Percentiles rank a stretch among this genome's conserved stretches.
Conservation (phyloP, 306 rosid species). For the Vigna radiata region DNA sequence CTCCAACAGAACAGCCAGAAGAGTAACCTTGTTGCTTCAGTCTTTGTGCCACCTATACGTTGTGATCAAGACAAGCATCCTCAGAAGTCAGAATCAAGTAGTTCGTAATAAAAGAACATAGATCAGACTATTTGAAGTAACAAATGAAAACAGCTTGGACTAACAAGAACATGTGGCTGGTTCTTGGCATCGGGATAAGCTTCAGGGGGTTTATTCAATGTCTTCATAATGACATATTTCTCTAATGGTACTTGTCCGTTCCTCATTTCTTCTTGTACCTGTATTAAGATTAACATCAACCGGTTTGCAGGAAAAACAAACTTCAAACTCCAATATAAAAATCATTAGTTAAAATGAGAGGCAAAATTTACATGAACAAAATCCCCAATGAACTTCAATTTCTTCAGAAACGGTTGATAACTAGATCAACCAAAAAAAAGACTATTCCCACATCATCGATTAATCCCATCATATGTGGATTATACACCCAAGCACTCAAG, state of each 20-base stretch:
- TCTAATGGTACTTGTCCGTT: slow-evolving; percentile 82
- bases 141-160: slow-evolving; percentile 40
- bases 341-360: background rate
- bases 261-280: slow-evolving; percentile 96
- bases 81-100: slow-evolving; percentile 41
- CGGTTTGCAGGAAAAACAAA: slow-evolving; percentile 33
- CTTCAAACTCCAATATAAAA: slow-evolving; percentile 17
- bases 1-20: slow-evolving; percentile 89
- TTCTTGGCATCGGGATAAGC: slow-evolving; percentile 97
- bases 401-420: slow-evolving; percentile 31
- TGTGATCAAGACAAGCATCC: slow-evolving; percentile 44
- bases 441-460: background rate
- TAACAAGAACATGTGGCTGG: slow-evolving; percentile 97
- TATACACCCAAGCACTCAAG: slow-evolving; percentile 29
- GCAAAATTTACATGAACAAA: background rate
- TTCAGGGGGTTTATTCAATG: slow-evolving; percentile 91
- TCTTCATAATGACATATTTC: slow-evolving; percentile 92
- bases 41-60: slow-evolving; percentile 85
- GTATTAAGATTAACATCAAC: slow-evolving; percentile 42
- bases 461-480: slow-evolving; percentile 29
- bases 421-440: slow-evolving; percentile 1
- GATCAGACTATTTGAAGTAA: slow-evolving; percentile 20
- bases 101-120: slow-evolving; percentile 31
- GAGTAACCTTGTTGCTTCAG: slow-evolving; percentile 88
- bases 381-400: slow-evolving; percentile 21